Percentiles rank a stretch among this genome's conserved stretches.
Conservation (phyloP, 441 rosid species). For the Gossypium gossypioides region DNA sequence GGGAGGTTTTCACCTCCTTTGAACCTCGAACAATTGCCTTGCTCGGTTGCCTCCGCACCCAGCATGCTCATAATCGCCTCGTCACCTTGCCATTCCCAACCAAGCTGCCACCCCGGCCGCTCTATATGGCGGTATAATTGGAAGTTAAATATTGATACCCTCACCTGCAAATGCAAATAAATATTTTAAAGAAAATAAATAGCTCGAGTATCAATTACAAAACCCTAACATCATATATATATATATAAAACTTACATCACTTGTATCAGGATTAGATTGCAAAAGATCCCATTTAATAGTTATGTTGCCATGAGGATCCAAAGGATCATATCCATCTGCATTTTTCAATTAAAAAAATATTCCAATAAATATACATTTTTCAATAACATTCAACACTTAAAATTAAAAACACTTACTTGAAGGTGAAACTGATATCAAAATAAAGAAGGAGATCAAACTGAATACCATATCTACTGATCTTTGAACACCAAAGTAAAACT, state of each 20-base stretch:
- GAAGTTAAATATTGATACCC: conserved; percentile 44
- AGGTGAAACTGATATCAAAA: conserved; percentile 23
- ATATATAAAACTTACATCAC: conserved; percentile 21
- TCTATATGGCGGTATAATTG: conserved; percentile 68
- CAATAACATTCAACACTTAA: background rate
- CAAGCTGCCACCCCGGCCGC: conserved; percentile 63
- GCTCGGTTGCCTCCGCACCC: conserved; percentile 78
- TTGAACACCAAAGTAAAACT: background rate
- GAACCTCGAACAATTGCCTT: conserved; percentile 66
- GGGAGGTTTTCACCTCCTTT: conserved; percentile 29
- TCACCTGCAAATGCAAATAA: conserved; percentile 27
- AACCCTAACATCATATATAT: background rate
- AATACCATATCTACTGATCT: conserved; percentile 24
- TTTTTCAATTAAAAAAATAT: background rate
- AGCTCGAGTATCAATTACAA: no score
- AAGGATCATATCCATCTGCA: conserved; percentile 74
- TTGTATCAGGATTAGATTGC: conserved; percentile 23
- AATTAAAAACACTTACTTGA: conserved; percentile 14
- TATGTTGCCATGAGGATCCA: conserved; percentile 65
- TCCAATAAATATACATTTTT: background rate
- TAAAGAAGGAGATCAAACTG: conserved; percentile 20
- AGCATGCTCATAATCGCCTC: conserved; percentile 65
- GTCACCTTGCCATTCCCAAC: conserved; percentile 49
- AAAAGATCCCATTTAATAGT: conserved; percentile 75
- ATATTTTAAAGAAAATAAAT: no score